A percentile compares a stretch with the other conserved stretches of the same genome.
phyloP scores from a whole-genome alignment of 192 early-diverging fungal species.

The Entomortierella chlamydospora region DNA sequence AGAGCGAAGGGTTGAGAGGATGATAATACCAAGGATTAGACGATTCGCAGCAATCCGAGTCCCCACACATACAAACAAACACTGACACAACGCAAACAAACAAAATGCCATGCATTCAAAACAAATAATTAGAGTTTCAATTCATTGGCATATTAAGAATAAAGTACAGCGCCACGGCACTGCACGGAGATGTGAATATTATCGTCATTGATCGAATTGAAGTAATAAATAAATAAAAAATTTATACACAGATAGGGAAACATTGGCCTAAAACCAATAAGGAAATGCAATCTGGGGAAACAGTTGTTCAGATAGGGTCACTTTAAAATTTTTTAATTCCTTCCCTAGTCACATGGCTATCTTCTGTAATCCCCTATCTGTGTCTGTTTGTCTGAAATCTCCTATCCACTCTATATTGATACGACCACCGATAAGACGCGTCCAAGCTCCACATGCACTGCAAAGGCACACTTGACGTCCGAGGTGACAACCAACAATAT shows the following conservation, averaged over 20 bases:
- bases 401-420: neutral
- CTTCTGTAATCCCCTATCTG: neutral
- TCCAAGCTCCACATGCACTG: no score
- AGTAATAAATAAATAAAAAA: neutral
- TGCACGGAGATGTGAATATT: no score
- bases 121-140: constrained; percentile 5
- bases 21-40: neutral
- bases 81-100: neutral
- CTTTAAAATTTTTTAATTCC: neutral
- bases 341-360: neutral
- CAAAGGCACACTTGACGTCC: no score
- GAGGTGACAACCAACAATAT: no score
- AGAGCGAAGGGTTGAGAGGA: neutral
- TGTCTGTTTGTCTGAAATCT: no score
- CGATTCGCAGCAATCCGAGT: neutral
- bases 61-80: neutral
- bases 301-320: neutral
- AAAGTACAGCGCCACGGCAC: neutral
- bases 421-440: neutral
- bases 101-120: neutral
- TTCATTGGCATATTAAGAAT: neutral
- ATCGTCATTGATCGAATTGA: neutral
- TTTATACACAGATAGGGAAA: constrained; percentile 7
- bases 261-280: constrained; percentile 11
- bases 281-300: constrained; percentile 6